Conservation (phyloP, 192 early-diverging fungal genomes). For the Entomortierella lignicola region DNA sequence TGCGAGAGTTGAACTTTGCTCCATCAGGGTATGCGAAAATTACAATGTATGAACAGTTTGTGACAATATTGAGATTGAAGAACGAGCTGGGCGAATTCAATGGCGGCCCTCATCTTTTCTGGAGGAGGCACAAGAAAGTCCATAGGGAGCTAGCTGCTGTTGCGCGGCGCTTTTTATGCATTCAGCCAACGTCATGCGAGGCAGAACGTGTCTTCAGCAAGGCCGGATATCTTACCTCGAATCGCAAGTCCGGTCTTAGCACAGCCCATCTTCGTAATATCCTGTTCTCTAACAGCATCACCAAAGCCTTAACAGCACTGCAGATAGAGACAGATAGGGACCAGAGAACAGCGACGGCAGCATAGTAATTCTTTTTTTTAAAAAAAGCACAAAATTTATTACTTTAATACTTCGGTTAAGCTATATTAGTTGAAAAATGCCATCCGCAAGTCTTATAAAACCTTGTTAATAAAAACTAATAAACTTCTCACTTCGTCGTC, state of each 20-base stretch:
- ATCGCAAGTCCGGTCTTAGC: background rate
- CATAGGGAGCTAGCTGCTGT: background rate
- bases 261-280: background rate
- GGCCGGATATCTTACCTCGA: constrained; percentile 9
- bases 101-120: constrained; percentile 9
- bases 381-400: too few relatives aligned
- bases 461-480: too few relatives aligned
- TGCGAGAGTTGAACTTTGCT: too few relatives aligned
- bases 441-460: too few relatives aligned
- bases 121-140: constrained; percentile 5
- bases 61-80: background rate
- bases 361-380: background rate
- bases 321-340: background rate
- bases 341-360: background rate
- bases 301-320: constrained; percentile 9
- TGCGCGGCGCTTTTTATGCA: constrained; percentile 16
- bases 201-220: constrained; percentile 20
- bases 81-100: background rate
- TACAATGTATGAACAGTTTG: background rate
- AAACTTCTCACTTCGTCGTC: too few relatives aligned
- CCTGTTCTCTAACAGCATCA: constrained; percentile 6
- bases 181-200: constrained; percentile 13
- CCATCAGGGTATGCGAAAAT: background rate
- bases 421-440: too few relatives aligned
- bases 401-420: too few relatives aligned